These are phyloP conservation scores for Metarhizium anisopliae DNA, from an alignment of 2,329 filamentous ascomycete genomes.

Conservation along the genomic window DNA sequence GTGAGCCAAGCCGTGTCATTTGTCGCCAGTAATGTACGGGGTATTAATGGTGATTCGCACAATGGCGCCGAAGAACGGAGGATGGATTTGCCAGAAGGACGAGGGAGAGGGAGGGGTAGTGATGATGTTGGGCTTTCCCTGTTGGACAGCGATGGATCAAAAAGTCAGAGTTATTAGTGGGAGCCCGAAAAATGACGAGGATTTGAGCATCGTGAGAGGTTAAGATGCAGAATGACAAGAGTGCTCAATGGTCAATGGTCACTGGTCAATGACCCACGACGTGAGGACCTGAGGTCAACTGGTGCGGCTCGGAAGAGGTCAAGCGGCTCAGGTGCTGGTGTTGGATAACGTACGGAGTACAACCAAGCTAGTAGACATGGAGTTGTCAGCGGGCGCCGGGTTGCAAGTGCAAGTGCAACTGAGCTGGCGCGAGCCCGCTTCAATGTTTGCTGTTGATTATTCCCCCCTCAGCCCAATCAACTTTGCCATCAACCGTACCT, in stretches of 20 bases:
- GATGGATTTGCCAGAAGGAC: neutral
- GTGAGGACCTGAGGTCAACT: neutral
- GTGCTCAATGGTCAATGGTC: neutral
- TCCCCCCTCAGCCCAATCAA: too few relatives aligned
- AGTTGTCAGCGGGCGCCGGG: neutral
- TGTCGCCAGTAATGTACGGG: neutral
- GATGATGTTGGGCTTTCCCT: neutral
- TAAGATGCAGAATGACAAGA: neutral
- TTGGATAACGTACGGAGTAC: neutral
- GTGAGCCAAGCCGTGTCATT: neutral
- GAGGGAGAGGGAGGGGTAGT: neutral
- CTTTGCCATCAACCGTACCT: too few relatives aligned
- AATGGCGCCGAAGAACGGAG: neutral
- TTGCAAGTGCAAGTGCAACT: neutral
- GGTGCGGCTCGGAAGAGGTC: neutral
- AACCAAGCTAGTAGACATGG: too few relatives aligned
- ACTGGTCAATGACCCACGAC: neutral
- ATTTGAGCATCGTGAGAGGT: slow-evolving; percentile 1
- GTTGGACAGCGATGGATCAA: slow-evolving; percentile 2
- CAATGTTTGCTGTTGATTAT: too few relatives aligned
- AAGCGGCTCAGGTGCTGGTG: neutral
- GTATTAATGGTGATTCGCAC: neutral
- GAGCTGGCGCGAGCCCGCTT: too few relatives aligned
- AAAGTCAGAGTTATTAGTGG: neutral
- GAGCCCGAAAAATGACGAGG: slow-evolving; percentile 2